Percentiles rank a stretch among this genome's conserved stretches.
phyloP scores from a whole-genome alignment of 2,329 filamentous ascomycete genomes.

The Mariannaea sp. region DNA sequence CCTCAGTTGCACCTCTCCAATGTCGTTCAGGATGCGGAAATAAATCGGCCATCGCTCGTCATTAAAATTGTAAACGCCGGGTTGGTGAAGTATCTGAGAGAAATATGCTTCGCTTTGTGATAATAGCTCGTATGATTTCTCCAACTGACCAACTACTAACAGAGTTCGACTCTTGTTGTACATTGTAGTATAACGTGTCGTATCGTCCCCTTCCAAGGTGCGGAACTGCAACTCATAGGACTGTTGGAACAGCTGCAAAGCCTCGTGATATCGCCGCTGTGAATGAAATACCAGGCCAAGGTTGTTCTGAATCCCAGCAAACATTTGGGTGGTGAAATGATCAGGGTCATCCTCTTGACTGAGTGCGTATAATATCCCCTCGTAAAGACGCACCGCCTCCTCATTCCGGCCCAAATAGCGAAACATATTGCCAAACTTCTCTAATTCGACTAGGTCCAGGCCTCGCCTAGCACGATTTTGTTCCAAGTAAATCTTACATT shows the following conservation, averaged over 20 bases:
- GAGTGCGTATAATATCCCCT: not conserved
- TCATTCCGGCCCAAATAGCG: constrained; percentile 5
- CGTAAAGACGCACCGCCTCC: not conserved
- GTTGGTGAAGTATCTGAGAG: not conserved
- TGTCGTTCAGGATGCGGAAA: constrained; percentile 3
- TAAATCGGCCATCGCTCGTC: not conserved
- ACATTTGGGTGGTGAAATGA: not conserved
- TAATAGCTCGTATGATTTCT: no score
- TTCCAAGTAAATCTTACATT: constrained; percentile 9
- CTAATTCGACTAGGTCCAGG: constrained; percentile 1
- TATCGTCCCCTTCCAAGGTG: not conserved
- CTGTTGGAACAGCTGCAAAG: not conserved
- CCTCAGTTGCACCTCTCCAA: constrained; percentile 3
- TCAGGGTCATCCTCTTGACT: not conserved
- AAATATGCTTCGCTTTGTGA: no score
- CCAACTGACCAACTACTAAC: not conserved
- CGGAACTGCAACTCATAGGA: not conserved
- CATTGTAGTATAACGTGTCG: not conserved
- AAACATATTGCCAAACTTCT: constrained; percentile 6
- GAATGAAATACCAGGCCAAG: constrained; percentile 1
- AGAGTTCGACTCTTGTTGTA: constrained; percentile 3
- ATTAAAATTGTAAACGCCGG: no score
- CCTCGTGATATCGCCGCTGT: not conserved
- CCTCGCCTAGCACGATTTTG: not conserved
- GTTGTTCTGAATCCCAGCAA: constrained; percentile 7